Evolutionary conservation across 1,284 basidiomycete species (phyloP), one percentile per base, ranked within the genome.

Genomic region (Microbotryum saponariae): DNA sequence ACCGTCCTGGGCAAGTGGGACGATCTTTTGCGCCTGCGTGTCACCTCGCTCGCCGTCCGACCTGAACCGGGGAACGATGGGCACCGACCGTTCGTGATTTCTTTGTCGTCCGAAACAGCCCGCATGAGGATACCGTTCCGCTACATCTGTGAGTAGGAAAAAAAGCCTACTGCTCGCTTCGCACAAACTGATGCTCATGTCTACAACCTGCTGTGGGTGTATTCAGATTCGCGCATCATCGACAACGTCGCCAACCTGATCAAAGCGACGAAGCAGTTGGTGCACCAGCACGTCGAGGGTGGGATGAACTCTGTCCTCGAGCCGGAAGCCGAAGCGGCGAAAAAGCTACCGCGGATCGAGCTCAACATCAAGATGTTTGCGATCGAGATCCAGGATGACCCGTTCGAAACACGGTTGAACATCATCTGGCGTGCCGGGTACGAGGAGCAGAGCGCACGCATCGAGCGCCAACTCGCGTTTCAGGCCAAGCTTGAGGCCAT

Each of bases 331-430:
- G 89, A 92, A 74, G 79, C 76, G 2, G 82, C 89, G 0, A 93
- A 91, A 75, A 68, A 73, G 0, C 75, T 91, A 3, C 91, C 91
- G 1, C 64, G 73, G 51, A 73, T 78, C 0, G 78, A 79, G 51
- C 72, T 96, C 49, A 77, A 77, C 4, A 73, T 97, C 57, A 79
- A 77, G 42, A 77, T 93, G 48, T 79, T 82, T 27, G 70, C 74
- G 16, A 18, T 91, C 6, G 92, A 97, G 75, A 86, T 85, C n/a
- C 83, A 85, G 27, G 94, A 98, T 73, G 89, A 94, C 72, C 83
- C 86, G 0, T 83, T 97, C 60, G 94, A 98, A 76, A 83, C 84
- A 27, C 83, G 81, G 64, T 76, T 97, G 42, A 88, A 85, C 54
- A 78, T 89, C 16, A 88, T 91, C 45, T 90, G 85, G 81, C 81